Percentiles rank a stretch among this genome's conserved stretches.
phyloP scores from a whole-genome alignment of 345 rosid genomes.

The Leavenworthia alabamica region DNA sequence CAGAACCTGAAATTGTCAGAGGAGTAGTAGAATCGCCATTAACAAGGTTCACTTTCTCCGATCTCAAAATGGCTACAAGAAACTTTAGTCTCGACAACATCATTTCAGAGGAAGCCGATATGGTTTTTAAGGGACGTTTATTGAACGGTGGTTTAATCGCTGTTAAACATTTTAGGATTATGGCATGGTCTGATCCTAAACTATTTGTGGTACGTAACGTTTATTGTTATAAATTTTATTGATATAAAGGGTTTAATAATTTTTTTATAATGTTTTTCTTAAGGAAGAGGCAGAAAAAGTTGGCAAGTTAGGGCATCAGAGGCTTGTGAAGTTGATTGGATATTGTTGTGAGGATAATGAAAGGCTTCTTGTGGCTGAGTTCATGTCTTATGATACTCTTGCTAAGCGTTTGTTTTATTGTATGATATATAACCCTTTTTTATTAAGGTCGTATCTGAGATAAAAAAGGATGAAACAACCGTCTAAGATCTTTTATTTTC shows the following conservation, averaged over 20 bases:
- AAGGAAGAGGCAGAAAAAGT: constrained; percentile 90
- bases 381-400: constrained; percentile 78
- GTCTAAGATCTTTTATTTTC: too few species aligned
- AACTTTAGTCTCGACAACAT: constrained; percentile 49
- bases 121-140: constrained; percentile 57
- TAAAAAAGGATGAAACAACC: too few species aligned
- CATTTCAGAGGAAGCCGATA: constrained; percentile 45
- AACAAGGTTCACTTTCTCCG: constrained; percentile 46
- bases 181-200: constrained; percentile 63
- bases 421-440: too few species aligned
- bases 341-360: constrained; percentile 87
- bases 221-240: too few species aligned
- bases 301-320: constrained; percentile 61
- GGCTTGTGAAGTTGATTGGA: constrained; percentile 78
- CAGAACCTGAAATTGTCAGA: background rate
- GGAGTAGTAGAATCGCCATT: constrained; percentile 36
- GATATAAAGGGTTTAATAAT: background rate
- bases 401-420: constrained; percentile 81
- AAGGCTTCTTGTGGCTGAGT: constrained; percentile 78
- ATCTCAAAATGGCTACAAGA: constrained; percentile 52
- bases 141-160: constrained; percentile 48
- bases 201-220: constrained; percentile 45
- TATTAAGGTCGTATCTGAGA: too few species aligned
- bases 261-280: background rate
- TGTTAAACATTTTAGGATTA: constrained; percentile 47